Percentiles rank a stretch among this genome's conserved stretches.
Conservation (phyloP, 2,329 filamentous ascomycete genomes). For the Pseudogymnoascus sp. region DNA sequence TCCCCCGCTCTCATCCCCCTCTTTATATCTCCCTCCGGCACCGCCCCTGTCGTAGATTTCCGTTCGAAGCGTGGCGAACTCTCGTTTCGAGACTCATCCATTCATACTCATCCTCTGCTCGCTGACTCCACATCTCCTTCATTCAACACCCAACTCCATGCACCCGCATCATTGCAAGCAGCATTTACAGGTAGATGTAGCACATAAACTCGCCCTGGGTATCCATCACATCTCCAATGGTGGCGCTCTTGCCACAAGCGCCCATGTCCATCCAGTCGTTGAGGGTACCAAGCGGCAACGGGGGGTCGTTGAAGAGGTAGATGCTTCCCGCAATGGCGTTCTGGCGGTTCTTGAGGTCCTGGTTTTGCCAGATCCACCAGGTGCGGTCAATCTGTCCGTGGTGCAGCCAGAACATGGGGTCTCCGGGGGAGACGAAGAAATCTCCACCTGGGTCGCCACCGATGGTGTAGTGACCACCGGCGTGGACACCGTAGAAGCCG, state of each 20-base stretch:
- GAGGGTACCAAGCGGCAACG: background rate
- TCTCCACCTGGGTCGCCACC: slow-evolving; percentile 40
- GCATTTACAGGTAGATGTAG: slow-evolving; percentile 8
- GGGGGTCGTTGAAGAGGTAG: slow-evolving; percentile 32
- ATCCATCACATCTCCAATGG: background rate
- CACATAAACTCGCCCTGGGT: background rate
- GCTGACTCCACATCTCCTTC: background rate
- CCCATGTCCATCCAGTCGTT: slow-evolving; percentile 2
- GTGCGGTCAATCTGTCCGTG: slow-evolving; percentile 41
- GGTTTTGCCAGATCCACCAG: slow-evolving; percentile 44
- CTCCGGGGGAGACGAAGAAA: slow-evolving; percentile 37
- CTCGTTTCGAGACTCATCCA: slow-evolving; percentile 2
- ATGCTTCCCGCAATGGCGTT: slow-evolving; percentile 33
- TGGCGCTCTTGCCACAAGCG: background rate
- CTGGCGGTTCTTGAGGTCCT: slow-evolving; percentile 31
- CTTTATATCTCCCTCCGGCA: background rate
- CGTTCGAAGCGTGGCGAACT: slow-evolving; percentile 3
- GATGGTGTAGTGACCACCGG: slow-evolving; percentile 33
- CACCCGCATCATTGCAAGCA: background rate
- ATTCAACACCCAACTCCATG: background rate
- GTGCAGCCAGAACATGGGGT: slow-evolving; percentile 41
- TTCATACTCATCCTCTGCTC: background rate
- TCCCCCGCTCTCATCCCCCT: background rate
- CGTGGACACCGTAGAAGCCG: slow-evolving; percentile 26
- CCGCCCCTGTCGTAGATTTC: background rate